Conservation (phyloP, 345 rosid genomes). For the Gossypium sturtianum region DNA sequence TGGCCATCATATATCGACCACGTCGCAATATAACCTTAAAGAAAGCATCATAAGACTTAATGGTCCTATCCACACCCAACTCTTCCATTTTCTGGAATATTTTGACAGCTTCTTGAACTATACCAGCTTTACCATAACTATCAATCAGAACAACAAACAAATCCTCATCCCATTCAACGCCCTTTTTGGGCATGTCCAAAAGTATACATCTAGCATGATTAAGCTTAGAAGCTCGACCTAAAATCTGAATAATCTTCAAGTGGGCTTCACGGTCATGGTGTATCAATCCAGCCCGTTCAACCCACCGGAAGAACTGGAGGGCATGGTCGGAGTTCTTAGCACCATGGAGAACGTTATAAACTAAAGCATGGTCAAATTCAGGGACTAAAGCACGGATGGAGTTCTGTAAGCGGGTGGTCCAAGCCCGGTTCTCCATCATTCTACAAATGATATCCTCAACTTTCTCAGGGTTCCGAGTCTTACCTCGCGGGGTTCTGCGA, state of each 20-base stretch:
- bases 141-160: conserved; percentile 66
- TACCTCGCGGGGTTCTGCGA: conserved; percentile 39
- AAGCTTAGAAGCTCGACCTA: conserved; percentile 67
- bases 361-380: conserved; percentile 65
- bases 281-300: conserved; percentile 77
- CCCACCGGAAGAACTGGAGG: conserved; percentile 92
- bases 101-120: conserved; percentile 87
- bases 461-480: conserved; percentile 45
- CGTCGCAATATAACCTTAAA: conserved; percentile 78
- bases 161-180: conserved; percentile 79
- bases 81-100: conserved; percentile 71
- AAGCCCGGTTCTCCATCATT: conserved; percentile 76
- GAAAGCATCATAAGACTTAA: conserved; percentile 60
- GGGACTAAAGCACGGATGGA: conserved; percentile 78
- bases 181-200: conserved; percentile 80
- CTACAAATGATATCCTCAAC: conserved; percentile 74
- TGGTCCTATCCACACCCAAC: conserved; percentile 65
- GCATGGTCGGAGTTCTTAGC: conserved; percentile 74
- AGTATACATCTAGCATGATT: conserved; percentile 84
- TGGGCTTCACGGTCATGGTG: conserved; percentile 67
- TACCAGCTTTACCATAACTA: conserved; percentile 75
- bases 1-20: conserved; percentile 90
- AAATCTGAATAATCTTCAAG: conserved; percentile 67
- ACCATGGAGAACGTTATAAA: conserved; percentile 71
- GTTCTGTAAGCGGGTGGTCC: conserved; percentile 91